Evolutionary conservation across 129 eudicot species (phyloP).

Genomic region (Pseudognaphalium luteoalbum): DNA sequence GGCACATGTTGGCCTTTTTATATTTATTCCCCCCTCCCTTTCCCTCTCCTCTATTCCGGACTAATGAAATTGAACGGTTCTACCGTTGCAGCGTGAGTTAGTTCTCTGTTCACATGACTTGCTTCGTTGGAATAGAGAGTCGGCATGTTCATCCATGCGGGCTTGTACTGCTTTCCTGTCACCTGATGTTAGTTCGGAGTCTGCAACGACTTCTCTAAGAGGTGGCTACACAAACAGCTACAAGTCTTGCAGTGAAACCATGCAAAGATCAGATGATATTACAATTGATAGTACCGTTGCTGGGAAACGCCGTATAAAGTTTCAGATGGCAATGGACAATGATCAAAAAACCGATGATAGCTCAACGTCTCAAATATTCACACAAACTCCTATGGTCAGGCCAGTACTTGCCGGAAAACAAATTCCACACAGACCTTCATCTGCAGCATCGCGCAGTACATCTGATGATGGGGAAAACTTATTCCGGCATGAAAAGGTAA

Average conservation of each 20-base stretch:
- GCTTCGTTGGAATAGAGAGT: conserved; percentile 65
- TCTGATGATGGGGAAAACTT: conserved; percentile 56
- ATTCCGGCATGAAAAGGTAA: conserved; percentile 50
- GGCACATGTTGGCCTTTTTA: neutral
- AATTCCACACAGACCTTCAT: conserved; percentile 71
- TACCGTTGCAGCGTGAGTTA: conserved; percentile 79
- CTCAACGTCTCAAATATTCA: conserved; percentile 62
- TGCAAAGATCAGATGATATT: conserved; percentile 86
- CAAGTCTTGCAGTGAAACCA: conserved; percentile 24
- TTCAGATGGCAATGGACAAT: conserved; percentile 62
- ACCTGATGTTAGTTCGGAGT: conserved; percentile 88
- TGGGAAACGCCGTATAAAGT: conserved; percentile 61
- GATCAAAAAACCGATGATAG: conserved; percentile 90
- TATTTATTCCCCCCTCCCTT: neutral
- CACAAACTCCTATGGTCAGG: conserved; percentile 55
- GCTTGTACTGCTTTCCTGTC: conserved; percentile 58
- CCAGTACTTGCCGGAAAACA: conserved; percentile 74
- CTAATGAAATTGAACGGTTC: conserved; percentile 6
- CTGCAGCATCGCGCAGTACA: conserved; percentile 38
- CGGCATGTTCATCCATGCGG: conserved; percentile 47
- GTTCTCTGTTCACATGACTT: conserved; percentile 75
- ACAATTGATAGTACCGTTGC: conserved; percentile 86
- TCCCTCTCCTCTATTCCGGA: neutral
- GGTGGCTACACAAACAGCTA: conserved; percentile 67
- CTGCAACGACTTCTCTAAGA: conserved; percentile 88